Base-by-base conservation (phyloP, 2,329 filamentous ascomycete species). In the Tolypocladium pustulatum region DNA sequence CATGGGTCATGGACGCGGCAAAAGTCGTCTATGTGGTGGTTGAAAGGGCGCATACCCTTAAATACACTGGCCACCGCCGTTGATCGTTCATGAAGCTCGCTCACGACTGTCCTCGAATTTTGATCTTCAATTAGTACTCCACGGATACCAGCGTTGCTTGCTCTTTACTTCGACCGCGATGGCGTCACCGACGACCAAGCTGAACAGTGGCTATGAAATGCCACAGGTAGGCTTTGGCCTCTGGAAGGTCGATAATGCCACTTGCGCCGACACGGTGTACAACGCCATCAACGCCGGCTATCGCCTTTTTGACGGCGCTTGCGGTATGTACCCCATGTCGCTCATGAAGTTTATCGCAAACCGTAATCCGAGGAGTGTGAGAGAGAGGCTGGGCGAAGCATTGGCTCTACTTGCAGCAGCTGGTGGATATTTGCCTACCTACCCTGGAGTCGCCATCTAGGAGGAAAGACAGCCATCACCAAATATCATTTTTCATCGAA, bases 231-330 rank as follows among this genome's bases (percentile, higher is more conserved):
- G 87, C 73, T 89, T 89, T 71, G 87, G 87, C 60, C 81, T 93
- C 65, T 94, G 90, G 90, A 94, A 94, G 78, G 88, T 94, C 64
- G 84, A 84, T 72, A 88, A 88, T 65, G 81, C 83, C 57, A 85
- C 83, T 58, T 86, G 83, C 69, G 85, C 89, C 67, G 88, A 93
- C 67, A 84, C 83, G 61, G 85, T 93, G 65, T 93, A 93, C 80
- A 86, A 91, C 62, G 84, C 83, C 69, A 84, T 85, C 76, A 85
- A 85, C 76, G 74, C 75, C 56, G 82, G 82, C 46, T 85, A 85
- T 73, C 78, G 82, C 65, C 73, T 85, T 46, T 77, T 85, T 57
- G 82, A 85, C 65, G 82, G 82, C 64, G 82, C 82, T 59, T 82
- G 46, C 27, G 46, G 46, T 51, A 51, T 12, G 46, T n/a, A 2